Percentiles rank a stretch among this genome's conserved stretches.
Conservation (phyloP, 1,139 yeast genomes). For the Pichia sp. region DNA sequence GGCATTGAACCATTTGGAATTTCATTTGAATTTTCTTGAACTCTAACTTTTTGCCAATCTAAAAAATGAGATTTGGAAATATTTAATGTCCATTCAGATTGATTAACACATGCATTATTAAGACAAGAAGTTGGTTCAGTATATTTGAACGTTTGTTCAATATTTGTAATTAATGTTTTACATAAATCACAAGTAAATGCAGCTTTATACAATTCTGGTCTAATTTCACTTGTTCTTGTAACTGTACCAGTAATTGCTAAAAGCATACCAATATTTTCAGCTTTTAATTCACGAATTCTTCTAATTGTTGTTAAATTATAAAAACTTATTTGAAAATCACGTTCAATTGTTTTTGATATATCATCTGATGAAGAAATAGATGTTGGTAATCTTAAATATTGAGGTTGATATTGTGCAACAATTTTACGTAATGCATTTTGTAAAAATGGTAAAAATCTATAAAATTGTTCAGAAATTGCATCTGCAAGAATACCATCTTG, state of each 20-base stretch:
- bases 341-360: constrained; percentile 45
- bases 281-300: constrained; percentile 83
- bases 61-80: constrained; percentile 80
- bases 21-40: constrained; percentile 92
- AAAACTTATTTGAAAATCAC: constrained; percentile 84
- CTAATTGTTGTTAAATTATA: constrained; percentile 79
- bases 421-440: constrained; percentile 68
- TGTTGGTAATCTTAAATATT: constrained; percentile 41
- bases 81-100: constrained; percentile 77
- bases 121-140: constrained; percentile 95
- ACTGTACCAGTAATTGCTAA: constrained; percentile 92
- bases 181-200: constrained; percentile 89
- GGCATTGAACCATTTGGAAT: constrained; percentile 99
- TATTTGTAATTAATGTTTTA: constrained; percentile 77
- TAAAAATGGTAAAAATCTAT: constrained; percentile 83
- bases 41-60: constrained; percentile 96
- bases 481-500: constrained; percentile 87
- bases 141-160: constrained; percentile 88
- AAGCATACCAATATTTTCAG: constrained; percentile 82
- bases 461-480: constrained; percentile 87
- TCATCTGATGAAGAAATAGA: constrained; percentile 23
- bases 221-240: constrained; percentile 92
- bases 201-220: constrained; percentile 88
- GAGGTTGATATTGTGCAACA: constrained; percentile 72
- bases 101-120: constrained; percentile 81